A percentile compares a stretch with the other conserved stretches of the same genome.
phyloP scores from a whole-genome alignment of 108 stramenopile species.

The Cyclotella atomus region DNA sequence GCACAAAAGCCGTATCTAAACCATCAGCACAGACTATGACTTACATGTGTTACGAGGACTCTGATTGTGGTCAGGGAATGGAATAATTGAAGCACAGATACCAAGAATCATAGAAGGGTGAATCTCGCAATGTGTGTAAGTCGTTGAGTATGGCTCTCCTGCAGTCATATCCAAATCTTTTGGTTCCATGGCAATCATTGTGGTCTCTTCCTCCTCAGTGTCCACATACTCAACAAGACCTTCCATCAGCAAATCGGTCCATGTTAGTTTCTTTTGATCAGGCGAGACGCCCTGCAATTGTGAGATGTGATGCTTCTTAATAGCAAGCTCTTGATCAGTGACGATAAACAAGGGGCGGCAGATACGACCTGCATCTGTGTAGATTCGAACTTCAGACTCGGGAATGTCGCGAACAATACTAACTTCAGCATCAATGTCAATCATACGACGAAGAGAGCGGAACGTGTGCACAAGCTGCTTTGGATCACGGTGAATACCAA shows the following conservation, averaged over 20 bases:
- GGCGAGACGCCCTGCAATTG: conserved; percentile 71
- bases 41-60: conserved; percentile 99
- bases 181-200: conserved; percentile 98
- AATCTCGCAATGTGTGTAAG: conserved; percentile 99
- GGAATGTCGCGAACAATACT: conserved; percentile 95
- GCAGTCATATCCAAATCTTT: conserved; percentile 81
- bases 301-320: conserved; percentile 88
- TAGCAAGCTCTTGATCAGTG: conserved; percentile 72
- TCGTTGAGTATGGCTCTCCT: conserved; percentile 89
- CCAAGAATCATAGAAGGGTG: conserved; percentile 98
- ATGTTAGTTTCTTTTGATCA: conserved; percentile 84
- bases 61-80: conserved; percentile 99
- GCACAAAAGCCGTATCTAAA: background rate
- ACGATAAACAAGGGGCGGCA: conserved; percentile 98
- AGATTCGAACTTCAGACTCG: conserved; percentile 95
- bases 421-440: conserved; percentile 97
- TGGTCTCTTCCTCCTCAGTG: conserved; percentile 99
- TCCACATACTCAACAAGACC: conserved; percentile 98
- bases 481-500: conserved; percentile 97
- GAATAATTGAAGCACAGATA: conserved; percentile 96
- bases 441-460: conserved; percentile 88
- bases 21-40: conserved; percentile 24
- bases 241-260: conserved; percentile 92
- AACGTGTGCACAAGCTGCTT: conserved; percentile 90
- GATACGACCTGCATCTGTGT: conserved; percentile 99